These are phyloP conservation scores for Hordeum pubiflorum DNA, from an alignment of 202 grass and related monocot species.

Conservation along the genomic window DNA sequence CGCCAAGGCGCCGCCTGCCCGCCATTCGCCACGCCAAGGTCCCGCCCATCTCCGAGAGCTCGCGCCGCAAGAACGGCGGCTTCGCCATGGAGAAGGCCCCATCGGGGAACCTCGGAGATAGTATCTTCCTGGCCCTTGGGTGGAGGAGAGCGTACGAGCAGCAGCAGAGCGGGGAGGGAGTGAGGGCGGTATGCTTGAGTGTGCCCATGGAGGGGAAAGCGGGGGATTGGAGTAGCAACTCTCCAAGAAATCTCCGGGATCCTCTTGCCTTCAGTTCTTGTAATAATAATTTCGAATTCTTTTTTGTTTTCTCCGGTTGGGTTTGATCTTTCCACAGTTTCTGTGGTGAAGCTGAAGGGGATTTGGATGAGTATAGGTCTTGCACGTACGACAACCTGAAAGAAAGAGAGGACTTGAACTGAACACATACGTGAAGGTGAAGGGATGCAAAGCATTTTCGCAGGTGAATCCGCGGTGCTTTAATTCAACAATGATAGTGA, in stretches of 20 bases:
- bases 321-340: too few relatives aligned
- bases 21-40: conserved; percentile 5
- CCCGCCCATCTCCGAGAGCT: conserved; percentile 15
- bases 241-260: background rate
- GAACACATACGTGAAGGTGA: too few relatives aligned
- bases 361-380: too few relatives aligned
- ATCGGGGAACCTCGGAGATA: conserved; percentile 4
- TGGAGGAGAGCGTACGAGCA: conserved; percentile 8
- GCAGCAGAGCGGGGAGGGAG: conserved; percentile 23
- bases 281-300: too few relatives aligned
- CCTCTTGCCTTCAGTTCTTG: background rate
- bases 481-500: too few relatives aligned
- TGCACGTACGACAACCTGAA: too few relatives aligned
- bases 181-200: background rate
- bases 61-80: conserved; percentile 1
- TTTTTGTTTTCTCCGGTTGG: too few relatives aligned
- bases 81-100: conserved; percentile 2
- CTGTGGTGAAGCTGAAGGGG: too few relatives aligned
- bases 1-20: conserved; percentile 19
- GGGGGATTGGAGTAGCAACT: background rate
- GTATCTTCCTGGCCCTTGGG: background rate
- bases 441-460: too few relatives aligned
- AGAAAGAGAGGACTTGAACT: too few relatives aligned
- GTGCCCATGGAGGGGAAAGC: conserved; percentile 20
- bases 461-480: too few relatives aligned